Evolutionary conservation across 176 grass and related monocot species (phyloP), one percentile per base, ranked within the genome.

Genomic region (Aegilops bicornis): DNA sequence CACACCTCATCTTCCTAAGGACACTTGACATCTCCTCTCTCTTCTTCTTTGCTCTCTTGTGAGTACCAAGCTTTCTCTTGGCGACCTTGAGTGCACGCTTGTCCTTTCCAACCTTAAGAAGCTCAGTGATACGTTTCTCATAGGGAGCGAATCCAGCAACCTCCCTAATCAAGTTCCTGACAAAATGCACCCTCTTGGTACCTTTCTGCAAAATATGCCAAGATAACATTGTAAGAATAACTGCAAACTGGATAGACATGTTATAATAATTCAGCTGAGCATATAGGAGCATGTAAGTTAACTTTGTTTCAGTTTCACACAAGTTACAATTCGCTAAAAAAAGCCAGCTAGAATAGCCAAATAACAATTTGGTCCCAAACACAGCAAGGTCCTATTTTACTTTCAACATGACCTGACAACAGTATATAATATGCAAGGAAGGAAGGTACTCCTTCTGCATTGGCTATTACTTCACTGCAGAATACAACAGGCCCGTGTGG

Each of bases 31-130:
- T 75, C 72, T 75, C 72, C 72, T 75, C 72, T 48, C 72, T 75
- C 72, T 75, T 75, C 72, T 75, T 75, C 72, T 75, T 75, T 30
- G 72, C 72, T 29, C 72, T 48, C 72, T 75, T 75, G 72, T 75
- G 72, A 75, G 72, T 75, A 19, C 72, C 72, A 75, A 75, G 72
- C 72, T 75, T 75, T 4, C 72, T 75, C 72, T 75, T 75, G 23
- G 72, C 72, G 0, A 75, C 72, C 42, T 75, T 75, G 23, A 75
- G 72, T 48, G 72, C 72, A 50, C 72, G 72, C 72, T 75, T 75
- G 42, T 75, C 72, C 72, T 75, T 75, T 50, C 72, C 72, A 75
- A 75, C 72, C 72, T 75, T 75, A 29, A 75, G 72, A 75, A 75
- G 72, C 72, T 75, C 72, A 75, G 72, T 75, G 42, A 75, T 75